phyloP scores from a whole-genome alignment of 1,139 yeast species.

The Taphrina populina region DNA sequence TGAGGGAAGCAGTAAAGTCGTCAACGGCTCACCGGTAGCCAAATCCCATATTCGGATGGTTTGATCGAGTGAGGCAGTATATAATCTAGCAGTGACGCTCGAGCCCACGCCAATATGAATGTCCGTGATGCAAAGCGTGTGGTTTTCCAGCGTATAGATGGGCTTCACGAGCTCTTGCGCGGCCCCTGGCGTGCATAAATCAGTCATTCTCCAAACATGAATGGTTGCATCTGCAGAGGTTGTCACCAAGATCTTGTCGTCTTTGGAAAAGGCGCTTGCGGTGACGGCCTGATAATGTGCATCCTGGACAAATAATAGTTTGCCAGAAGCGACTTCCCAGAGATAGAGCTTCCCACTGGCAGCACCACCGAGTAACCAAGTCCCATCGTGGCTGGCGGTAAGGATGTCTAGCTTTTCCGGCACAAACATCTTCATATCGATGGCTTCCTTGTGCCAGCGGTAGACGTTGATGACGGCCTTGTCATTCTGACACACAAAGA shows the following conservation, averaged over 20 bases:
- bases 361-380: slow-evolving; percentile 69
- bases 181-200: slow-evolving; percentile 51
- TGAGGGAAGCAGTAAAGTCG: slow-evolving; percentile 67
- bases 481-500: slow-evolving; percentile 49
- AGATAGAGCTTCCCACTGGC: slow-evolving; percentile 69
- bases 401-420: slow-evolving; percentile 75
- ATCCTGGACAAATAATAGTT: slow-evolving; percentile 67
- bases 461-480: slow-evolving; percentile 77
- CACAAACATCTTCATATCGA: slow-evolving; percentile 77
- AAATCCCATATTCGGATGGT: slow-evolving; percentile 58
- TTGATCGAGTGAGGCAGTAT: slow-evolving; percentile 70
- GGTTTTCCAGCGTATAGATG: slow-evolving; percentile 61
- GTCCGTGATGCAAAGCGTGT: slow-evolving; percentile 72
- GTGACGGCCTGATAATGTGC: slow-evolving; percentile 81
- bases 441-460: slow-evolving; percentile 72
- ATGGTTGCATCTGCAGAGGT: slow-evolving; percentile 83
- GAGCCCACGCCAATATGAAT: slow-evolving; percentile 55
- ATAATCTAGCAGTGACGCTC: slow-evolving; percentile 61
- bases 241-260: slow-evolving; percentile 68
- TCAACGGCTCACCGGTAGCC: slow-evolving; percentile 49
- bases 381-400: slow-evolving; percentile 50
- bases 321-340: slow-evolving; percentile 82
- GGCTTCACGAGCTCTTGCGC: slow-evolving; percentile 48
- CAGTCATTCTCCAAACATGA: slow-evolving; percentile 69
- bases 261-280: slow-evolving; percentile 57